phyloP scores from a whole-genome alignment of 1,284 basidiomycete genomes.

The Psilocybe mexicana region DNA sequence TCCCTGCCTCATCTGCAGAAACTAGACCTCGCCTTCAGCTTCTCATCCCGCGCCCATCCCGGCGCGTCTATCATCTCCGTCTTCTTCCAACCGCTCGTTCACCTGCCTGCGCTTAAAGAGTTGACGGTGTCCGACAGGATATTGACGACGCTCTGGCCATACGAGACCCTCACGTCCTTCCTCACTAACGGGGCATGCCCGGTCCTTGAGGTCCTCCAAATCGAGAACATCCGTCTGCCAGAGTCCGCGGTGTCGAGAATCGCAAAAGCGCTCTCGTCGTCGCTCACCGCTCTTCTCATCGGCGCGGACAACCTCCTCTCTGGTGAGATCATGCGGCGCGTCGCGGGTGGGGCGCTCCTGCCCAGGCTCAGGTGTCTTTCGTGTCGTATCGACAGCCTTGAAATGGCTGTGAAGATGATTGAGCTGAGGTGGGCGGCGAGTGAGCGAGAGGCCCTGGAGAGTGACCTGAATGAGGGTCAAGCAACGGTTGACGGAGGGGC shows the following conservation, averaged over 20 bases:
- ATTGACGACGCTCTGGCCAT: neutral
- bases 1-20: neutral
- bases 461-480: no score
- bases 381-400: constrained; percentile 2
- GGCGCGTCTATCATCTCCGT: no score
- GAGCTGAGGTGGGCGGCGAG: constrained; percentile 1
- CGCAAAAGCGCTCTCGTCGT: neutral
- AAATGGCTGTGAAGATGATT: neutral
- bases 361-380: constrained; percentile 1
- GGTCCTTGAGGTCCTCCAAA: constrained; percentile 3
- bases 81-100: constrained; percentile 2
- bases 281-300: neutral
- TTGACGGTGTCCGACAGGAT: neutral
- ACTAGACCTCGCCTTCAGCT: neutral
- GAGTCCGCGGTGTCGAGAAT: neutral
- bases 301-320: constrained; percentile 1
- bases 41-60: no score
- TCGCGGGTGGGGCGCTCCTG: neutral
- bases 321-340: neutral
- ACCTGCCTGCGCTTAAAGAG: constrained; percentile 1
- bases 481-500: no score
- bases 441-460: no score
- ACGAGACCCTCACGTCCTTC: neutral
- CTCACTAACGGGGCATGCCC: neutral
- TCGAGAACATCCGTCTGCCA: neutral